Conservation (phyloP, 2,329 filamentous ascomycete species). For the Cyphellophora attinorum region DNA sequence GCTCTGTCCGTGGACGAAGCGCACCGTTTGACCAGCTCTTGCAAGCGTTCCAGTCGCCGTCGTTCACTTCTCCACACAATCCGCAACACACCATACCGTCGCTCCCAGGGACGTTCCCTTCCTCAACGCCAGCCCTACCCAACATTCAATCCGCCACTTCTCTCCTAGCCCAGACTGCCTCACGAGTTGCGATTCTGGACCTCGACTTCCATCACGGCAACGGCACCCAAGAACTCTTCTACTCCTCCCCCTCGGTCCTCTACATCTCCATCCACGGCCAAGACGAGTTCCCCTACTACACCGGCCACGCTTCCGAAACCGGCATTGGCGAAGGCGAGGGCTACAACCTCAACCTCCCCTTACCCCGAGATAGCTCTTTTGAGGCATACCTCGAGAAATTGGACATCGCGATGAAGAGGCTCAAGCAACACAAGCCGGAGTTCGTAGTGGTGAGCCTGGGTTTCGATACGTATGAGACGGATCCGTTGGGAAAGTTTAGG, state of each 20-base stretch:
- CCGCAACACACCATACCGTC: neutral
- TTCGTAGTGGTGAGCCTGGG: constrained; percentile 18
- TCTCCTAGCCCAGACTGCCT: too few relatives aligned
- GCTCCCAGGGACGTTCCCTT: neutral
- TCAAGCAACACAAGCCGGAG: constrained; percentile 10
- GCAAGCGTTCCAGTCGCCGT: too few relatives aligned
- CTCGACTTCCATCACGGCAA: constrained; percentile 20
- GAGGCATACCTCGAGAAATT: constrained; percentile 15
- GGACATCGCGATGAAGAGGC: constrained; percentile 7
- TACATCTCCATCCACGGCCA: constrained; percentile 26
- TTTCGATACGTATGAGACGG: constrained; percentile 18
- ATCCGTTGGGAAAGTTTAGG: constrained; percentile 17
- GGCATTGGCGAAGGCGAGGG: constrained; percentile 9
- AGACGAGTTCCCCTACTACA: constrained; percentile 25
- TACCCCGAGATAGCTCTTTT: constrained; percentile 11
- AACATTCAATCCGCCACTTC: neutral
- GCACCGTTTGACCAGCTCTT: too few relatives aligned
- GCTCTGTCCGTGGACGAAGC: too few relatives aligned
- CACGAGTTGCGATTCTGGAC: constrained; percentile 16
- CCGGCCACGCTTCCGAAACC: constrained; percentile 12
- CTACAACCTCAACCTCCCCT: constrained; percentile 17
- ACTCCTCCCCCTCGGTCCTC: constrained; percentile 20
- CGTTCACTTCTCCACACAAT: too few relatives aligned
- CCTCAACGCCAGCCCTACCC: neutral
- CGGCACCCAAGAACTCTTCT: constrained; percentile 21